Conservation (phyloP, 257 asterid species). For the Plantago major region DNA sequence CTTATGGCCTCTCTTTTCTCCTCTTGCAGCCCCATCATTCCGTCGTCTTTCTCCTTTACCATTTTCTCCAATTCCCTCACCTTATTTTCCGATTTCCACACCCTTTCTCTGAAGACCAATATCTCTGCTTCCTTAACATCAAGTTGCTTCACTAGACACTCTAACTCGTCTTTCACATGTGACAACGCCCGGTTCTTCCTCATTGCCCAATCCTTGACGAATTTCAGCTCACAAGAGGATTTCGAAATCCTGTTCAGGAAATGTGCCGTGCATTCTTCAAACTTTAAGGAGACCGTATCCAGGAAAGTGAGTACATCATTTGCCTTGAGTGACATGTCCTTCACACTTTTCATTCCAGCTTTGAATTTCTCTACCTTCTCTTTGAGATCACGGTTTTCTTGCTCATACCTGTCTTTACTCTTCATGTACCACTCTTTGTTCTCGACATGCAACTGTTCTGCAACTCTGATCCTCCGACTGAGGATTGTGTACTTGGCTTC, state of each 20-base stretch:
- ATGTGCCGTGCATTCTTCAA: slow-evolving; percentile 50
- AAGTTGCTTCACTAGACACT: slow-evolving; percentile 47
- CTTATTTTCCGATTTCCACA: slow-evolving; percentile 59
- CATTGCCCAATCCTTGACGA: slow-evolving; percentile 57
- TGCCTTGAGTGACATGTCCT: slow-evolving; percentile 46
- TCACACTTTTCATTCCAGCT: slow-evolving; percentile 28
- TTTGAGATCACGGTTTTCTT: slow-evolving; percentile 41
- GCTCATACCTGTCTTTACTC: slow-evolving; percentile 34
- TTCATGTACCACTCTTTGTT: slow-evolving; percentile 58
- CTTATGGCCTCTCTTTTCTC: slow-evolving; percentile 92
- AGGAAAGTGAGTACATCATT: slow-evolving; percentile 43
- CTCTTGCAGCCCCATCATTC: slow-evolving; percentile 49
- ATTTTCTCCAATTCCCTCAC: slow-evolving; percentile 63
- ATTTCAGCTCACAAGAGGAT: slow-evolving; percentile 59
- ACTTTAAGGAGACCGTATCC: slow-evolving; percentile 46
- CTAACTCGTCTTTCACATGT: slow-evolving; percentile 44
- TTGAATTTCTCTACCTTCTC: slow-evolving; percentile 20
- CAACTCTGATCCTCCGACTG: slow-evolving; percentile 73
- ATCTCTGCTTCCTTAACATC: slow-evolving; percentile 73
- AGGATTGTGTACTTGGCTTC: slow-evolving; percentile 68
- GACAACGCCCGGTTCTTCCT: slow-evolving; percentile 47
- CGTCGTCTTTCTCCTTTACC: slow-evolving; percentile 58
- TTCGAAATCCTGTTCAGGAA: slow-evolving; percentile 68
- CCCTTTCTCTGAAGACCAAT: slow-evolving; percentile 48
- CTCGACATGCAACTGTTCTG: slow-evolving; percentile 83